These are phyloP conservation scores for Epichloe scottii DNA, from an alignment of 2,329 filamentous ascomycete genomes.

Conservation along the genomic window DNA sequence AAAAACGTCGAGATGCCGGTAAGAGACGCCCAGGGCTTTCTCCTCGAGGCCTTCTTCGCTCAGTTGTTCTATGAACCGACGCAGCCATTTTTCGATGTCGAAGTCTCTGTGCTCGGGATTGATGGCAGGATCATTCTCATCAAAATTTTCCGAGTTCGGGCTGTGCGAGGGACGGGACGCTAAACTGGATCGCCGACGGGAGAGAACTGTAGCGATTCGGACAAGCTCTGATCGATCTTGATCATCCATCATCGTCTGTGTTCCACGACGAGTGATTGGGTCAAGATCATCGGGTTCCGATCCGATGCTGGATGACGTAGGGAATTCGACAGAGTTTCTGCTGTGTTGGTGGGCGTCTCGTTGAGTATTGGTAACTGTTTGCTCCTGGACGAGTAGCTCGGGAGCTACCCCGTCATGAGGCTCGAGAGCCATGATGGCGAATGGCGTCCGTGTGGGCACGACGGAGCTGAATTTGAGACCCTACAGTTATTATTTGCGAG, in stretches of 20 bases:
- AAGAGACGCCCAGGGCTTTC: conserved; percentile 46
- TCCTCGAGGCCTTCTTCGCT: conserved; percentile 42
- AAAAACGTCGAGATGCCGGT: conserved; percentile 52
- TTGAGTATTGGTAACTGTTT: background rate
- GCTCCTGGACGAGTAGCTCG: background rate
- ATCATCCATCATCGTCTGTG: conserved; percentile 17
- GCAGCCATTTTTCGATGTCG: conserved; percentile 29
- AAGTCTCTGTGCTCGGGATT: conserved; percentile 27
- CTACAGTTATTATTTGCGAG: background rate
- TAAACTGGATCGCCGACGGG: conserved; percentile 19
- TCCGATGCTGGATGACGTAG: background rate
- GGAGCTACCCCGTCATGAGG: background rate
- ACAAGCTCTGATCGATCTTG: conserved; percentile 24
- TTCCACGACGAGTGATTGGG: conserved; percentile 4
- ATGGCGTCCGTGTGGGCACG: background rate
- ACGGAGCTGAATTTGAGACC: background rate
- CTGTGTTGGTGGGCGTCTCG: background rate
- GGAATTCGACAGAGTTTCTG: background rate
- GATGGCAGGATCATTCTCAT: conserved; percentile 20
- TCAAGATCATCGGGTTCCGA: conserved; percentile 1
- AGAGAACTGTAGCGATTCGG: conserved; percentile 27
- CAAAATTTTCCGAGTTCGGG: conserved; percentile 11
- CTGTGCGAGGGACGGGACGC: conserved; percentile 7
- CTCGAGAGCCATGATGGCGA: background rate
- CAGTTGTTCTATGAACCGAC: conserved; percentile 26